Evolutionary conservation across 441 rosid genomes (phyloP), one percentile per base, ranked within the genome.

Genomic region (Gossypium schwendimanii): DNA sequence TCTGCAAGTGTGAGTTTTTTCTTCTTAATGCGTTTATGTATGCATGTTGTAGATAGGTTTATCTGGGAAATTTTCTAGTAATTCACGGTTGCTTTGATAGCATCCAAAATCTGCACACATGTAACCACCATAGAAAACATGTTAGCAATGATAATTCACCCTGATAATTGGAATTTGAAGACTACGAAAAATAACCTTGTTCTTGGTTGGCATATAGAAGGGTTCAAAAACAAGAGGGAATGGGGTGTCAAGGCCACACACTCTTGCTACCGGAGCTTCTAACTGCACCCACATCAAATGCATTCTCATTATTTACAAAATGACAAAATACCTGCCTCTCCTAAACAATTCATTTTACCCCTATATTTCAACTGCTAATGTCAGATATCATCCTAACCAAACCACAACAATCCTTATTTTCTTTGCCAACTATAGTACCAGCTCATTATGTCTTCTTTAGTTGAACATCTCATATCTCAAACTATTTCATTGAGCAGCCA

Each of bases 211-310:
- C 85, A 94, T 77, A 76, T 92, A 92, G 75, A 94, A 92, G 8
- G 97, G 98, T 65, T 94, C 97, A 24, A 94, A 92, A 67, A 92
- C 96, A 33, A 89, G 96, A 14, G 98, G 97, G 75, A 90, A 90
- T 8, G 98, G 98, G 4, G 98, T 94, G 84, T 92, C 97, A 39
- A 91, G 79, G 59, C 97, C 98, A 58, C 97, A 94, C 23, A 94
- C 85, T 81, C 97, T 86, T 55, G 90, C 87, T 39, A 94, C 87
- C 0, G 97, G 97, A 26, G 98, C 97, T 86, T 92, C 94, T 61
- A 94, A 78, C 97, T 94, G 92, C 87, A 84, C 69, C 76, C 20
- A 59, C 90, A 88, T 82, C n/a, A 67, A 18, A 49, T 44, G 31
- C 72, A 69, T 45, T 26, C 21, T 49, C 55, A 26, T 67, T 66